Evolutionary conservation across 805 yeast species (phyloP).

Genomic region (Clavispora vitiphila): DNA sequence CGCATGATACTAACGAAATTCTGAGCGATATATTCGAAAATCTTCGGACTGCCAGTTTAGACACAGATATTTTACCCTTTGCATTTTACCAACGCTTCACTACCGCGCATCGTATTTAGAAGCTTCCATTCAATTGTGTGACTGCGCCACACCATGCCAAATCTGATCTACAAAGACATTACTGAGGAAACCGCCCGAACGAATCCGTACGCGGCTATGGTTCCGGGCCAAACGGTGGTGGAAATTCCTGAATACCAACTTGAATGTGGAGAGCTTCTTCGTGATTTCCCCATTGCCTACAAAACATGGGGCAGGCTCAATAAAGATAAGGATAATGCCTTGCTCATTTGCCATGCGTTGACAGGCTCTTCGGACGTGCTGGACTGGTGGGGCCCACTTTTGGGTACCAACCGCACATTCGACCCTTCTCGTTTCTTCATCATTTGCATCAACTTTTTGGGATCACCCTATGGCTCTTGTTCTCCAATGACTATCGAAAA

Average conservation of each 20-base stretch:
- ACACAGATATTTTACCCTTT: neutral
- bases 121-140: neutral
- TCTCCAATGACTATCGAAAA: slow-evolving; percentile 83
- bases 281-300: slow-evolving; percentile 85
- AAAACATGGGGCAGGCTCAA: slow-evolving; percentile 93
- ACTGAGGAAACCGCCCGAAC: slow-evolving; percentile 42
- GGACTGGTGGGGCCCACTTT: slow-evolving; percentile 98
- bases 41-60: neutral
- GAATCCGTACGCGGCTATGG: slow-evolving; percentile 68
- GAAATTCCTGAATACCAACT: slow-evolving; percentile 68
- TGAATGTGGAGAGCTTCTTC: slow-evolving; percentile 75
- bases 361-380: slow-evolving; percentile 94
- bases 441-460: slow-evolving; percentile 86
- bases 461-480: slow-evolving; percentile 94
- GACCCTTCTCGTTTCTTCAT: slow-evolving; percentile 86
- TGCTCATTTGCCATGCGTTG: slow-evolving; percentile 92
- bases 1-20: neutral
- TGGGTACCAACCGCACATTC: slow-evolving; percentile 82
- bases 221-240: slow-evolving; percentile 71
- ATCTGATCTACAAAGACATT: slow-evolving; percentile 31
- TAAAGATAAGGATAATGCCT: slow-evolving; percentile 61
- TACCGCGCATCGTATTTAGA: neutral
- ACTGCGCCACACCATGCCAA: slow-evolving; percentile 1
- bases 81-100: neutral
- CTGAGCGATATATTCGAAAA: neutral